phyloP scores from a whole-genome alignment of 345 rosid genomes.

The Murraya koenigii region DNA sequence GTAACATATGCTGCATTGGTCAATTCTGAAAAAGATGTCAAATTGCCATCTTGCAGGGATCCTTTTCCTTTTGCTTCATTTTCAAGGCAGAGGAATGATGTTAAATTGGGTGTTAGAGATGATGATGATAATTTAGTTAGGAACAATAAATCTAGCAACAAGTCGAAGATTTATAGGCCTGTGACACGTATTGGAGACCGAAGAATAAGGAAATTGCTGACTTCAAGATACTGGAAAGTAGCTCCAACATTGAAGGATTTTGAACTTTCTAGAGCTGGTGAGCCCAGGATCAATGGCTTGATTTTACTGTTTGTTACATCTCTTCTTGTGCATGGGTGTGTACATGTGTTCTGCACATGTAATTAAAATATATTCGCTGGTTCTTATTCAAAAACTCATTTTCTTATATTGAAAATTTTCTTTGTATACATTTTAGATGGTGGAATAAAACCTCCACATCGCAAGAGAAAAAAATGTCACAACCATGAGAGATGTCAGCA shows the following conservation, averaged over 20 bases:
- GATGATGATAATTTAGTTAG: slow-evolving; percentile 67
- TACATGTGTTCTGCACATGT: not conserved
- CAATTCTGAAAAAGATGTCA: slow-evolving; percentile 37
- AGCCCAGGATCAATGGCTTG: slow-evolving; percentile 19
- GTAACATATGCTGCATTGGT: slow-evolving; percentile 31
- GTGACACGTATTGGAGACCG: slow-evolving; percentile 52
- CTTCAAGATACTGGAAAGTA: slow-evolving; percentile 64
- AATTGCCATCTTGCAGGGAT: slow-evolving; percentile 28
- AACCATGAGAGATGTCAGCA: slow-evolving; percentile 42
- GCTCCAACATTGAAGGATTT: slow-evolving; percentile 56
- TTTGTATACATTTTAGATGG: slow-evolving; percentile 41
- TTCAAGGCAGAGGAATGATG: slow-evolving; percentile 45
- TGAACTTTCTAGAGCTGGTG: slow-evolving; percentile 63
- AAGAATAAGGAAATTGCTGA: slow-evolving; percentile 57
- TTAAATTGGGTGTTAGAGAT: slow-evolving; percentile 66
- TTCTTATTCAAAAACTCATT: not conserved
- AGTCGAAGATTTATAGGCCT: slow-evolving; percentile 56
- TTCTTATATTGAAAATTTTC: slow-evolving; percentile 12
- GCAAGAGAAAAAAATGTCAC: slow-evolving; percentile 54
- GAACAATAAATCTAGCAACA: slow-evolving; percentile 46
- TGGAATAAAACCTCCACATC: slow-evolving; percentile 45
- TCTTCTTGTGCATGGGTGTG: not conserved
- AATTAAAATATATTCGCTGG: not conserved
- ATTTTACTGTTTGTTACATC: slow-evolving; percentile 1
- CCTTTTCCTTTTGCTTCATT: slow-evolving; percentile 36